Base-by-base conservation (phyloP, 768 basidiomycete genomes). In the Rhizopogon salebrosus region DNA sequence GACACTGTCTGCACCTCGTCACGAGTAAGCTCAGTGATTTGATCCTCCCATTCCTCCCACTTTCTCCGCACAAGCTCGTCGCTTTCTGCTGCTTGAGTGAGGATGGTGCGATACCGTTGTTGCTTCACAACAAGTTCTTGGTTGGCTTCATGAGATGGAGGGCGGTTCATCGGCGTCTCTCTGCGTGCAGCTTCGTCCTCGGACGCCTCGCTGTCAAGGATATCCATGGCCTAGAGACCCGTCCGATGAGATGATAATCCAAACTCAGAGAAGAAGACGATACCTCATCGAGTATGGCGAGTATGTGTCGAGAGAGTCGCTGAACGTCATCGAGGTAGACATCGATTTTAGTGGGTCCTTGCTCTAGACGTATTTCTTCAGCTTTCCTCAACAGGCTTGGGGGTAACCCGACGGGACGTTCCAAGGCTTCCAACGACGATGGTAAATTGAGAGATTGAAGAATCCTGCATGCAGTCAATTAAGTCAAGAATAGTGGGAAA, bases 201-300 rank as follows among this genome's bases (percentile, higher is more conserved):
- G 13, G 87, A 87, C 14, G 88, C 89, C 68, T 97, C 95, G 40
- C 80, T 83, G 60, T 95, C 93, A n/a, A 99, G 71, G 20, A 95
- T 82, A 60, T 93, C 92, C 74, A 93, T 79, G 0, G 92, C 84
- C 94, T 97, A 57, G 18, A n/a, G 53, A 35, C 49, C 36, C 29
- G 18, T 34, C 29, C 22, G 34, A 24, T 16, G 49, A 53, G 14
- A 36, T 23, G 31, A 43, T 14, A 39, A 31, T 55, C n/a, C 53
- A 35, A 39, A 36, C 1, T 13, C 14, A 48, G 35, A n/a, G 31
- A 34, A 51, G 27, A 8, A 41, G 11, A 34, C 41, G 73, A 41
- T 60, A 92, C 95, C 76, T 97, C 92, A 46, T 91, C 80, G 20
- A 98, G 62, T 16, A 89, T 71, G 18, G 75, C 69, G 51, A 74